These are phyloP conservation scores for Starmerella stellata DNA, from an alignment of 805 yeast genomes.

Conservation along the genomic window DNA sequence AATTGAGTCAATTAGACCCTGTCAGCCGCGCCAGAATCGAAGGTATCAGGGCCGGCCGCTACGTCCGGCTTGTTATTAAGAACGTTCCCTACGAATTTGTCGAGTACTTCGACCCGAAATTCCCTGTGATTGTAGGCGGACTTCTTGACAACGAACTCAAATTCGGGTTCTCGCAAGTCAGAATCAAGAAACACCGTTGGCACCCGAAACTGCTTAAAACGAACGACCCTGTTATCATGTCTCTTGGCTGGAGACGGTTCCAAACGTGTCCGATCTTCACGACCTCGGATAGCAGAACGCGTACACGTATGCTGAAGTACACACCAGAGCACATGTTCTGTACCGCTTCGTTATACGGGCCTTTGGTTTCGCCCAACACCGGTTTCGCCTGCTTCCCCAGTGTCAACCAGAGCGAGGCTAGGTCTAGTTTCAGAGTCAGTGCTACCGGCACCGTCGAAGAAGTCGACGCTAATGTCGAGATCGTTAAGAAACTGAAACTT, in stretches of 20 bases:
- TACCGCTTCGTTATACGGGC: constrained; percentile 90
- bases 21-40: constrained; percentile 67
- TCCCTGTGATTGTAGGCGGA: constrained; percentile 81
- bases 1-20: constrained; percentile 44
- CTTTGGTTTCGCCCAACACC: constrained; percentile 90
- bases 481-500: constrained; percentile 84
- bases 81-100: constrained; percentile 76
- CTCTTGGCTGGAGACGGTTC: constrained; percentile 96
- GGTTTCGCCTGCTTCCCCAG: constrained; percentile 91
- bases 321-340: constrained; percentile 98
- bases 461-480: constrained; percentile 71
- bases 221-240: constrained; percentile 83
- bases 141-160: constrained; percentile 75
- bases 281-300: constrained; percentile 89
- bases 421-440: constrained; percentile 82
- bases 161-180: constrained; percentile 80
- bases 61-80: constrained; percentile 75
- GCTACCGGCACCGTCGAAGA: constrained; percentile 96
- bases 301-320: constrained; percentile 93
- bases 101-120: constrained; percentile 67
- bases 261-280: constrained; percentile 93
- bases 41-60: constrained; percentile 85
- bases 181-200: constrained; percentile 97
- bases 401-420: constrained; percentile 65
- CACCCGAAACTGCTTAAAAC: constrained; percentile 88